These are phyloP conservation scores for Solanum hybrid DNA, from an alignment of 305 asterid genomes.

Conservation along the genomic window DNA sequence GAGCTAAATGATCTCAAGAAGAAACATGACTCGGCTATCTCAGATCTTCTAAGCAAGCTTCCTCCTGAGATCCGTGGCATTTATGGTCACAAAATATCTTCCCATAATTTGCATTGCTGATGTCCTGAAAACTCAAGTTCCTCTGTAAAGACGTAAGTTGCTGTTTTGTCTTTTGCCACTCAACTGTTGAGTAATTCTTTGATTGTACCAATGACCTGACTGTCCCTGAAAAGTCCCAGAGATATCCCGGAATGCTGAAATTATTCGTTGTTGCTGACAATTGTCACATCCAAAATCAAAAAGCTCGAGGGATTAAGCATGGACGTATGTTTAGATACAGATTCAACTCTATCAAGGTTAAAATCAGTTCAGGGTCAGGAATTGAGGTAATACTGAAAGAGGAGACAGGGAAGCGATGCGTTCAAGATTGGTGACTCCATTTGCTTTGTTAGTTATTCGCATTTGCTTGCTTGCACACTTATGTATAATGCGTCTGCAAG, in stretches of 20 bases:
- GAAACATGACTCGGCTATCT: constrained; percentile 60
- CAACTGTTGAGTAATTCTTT: constrained; percentile 13
- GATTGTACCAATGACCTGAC: constrained; percentile 18
- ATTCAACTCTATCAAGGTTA: neutral
- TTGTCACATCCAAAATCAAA: neutral
- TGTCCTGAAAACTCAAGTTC: constrained; percentile 21
- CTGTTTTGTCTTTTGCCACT: constrained; percentile 4
- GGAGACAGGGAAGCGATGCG: neutral
- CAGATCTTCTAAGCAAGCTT: constrained; percentile 45
- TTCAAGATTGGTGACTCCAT: neutral
- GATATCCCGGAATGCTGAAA: neutral
- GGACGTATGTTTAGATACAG: neutral
- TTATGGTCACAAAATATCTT: constrained; percentile 38
- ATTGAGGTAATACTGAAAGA: neutral
- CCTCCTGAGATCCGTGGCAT: constrained; percentile 44
- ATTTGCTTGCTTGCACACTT: neutral
- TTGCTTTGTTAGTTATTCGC: neutral
- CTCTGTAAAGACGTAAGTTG: constrained; percentile 28
- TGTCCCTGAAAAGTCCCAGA: constrained; percentile 22
- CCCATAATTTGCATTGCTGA: constrained; percentile 17
- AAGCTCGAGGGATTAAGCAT: neutral
- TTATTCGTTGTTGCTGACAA: neutral
- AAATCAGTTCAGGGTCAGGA: constrained; percentile 3
- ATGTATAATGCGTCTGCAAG: neutral
- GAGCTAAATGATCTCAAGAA: constrained; percentile 62